These are phyloP conservation scores for Corniculantispora saksenae DNA, from an alignment of 2,329 filamentous ascomycete genomes.

Conservation along the genomic window DNA sequence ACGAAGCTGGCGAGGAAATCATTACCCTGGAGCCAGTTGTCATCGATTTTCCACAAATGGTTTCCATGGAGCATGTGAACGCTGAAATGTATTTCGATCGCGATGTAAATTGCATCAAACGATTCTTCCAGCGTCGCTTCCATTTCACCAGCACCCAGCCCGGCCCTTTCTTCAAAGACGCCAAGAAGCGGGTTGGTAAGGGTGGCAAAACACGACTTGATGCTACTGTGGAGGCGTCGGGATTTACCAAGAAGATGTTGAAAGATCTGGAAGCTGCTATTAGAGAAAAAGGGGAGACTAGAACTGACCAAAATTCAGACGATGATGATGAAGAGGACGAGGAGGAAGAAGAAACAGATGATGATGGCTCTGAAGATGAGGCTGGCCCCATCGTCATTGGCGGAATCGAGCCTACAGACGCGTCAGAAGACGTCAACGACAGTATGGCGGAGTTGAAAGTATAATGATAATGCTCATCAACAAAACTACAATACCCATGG, in stretches of 20 bases:
- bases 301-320: conserved; percentile 38
- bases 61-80: conserved; percentile 90
- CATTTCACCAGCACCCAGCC: conserved; percentile 79
- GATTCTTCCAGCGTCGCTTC: conserved; percentile 88
- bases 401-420: conserved; percentile 21
- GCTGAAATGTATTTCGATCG: conserved; percentile 97
- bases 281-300: conserved; percentile 65
- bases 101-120: conserved; percentile 92
- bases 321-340: conserved; percentile 29
- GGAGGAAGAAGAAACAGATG: conserved; percentile 28
- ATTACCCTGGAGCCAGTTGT: conserved; percentile 72
- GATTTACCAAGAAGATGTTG: conserved; percentile 95
- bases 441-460: conserved; percentile 33
- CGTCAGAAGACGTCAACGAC: conserved; percentile 25
- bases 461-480: conserved; percentile 18
- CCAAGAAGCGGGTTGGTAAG: conserved; percentile 70
- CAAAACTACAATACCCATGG: not conserved
- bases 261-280: conserved; percentile 93
- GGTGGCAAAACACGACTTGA: conserved; percentile 73
- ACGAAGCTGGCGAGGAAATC: conserved; percentile 42
- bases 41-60: conserved; percentile 98
- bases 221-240: conserved; percentile 85
- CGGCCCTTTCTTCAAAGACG: conserved; percentile 84
- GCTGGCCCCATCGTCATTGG: conserved; percentile 27
- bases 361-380: conserved; percentile 26